Evolutionary conservation across 1,284 basidiomycete species (phyloP), one percentile per base, ranked within the genome.

Genomic region (Pseudozyma pruni): DNA sequence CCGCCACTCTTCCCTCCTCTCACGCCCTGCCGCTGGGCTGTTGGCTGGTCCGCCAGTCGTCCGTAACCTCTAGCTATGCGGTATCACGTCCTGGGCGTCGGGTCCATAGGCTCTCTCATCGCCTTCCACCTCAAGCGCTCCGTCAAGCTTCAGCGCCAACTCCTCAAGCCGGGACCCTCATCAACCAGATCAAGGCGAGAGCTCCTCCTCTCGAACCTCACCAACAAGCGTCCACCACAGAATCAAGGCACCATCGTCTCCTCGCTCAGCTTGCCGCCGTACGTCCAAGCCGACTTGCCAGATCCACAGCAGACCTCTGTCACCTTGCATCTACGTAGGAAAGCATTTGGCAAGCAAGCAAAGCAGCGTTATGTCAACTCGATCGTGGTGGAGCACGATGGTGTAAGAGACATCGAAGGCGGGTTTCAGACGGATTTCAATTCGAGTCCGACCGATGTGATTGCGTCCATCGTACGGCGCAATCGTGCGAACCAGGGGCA

Each of bases 71-170:
- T 47, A 4, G 41, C 25, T 41, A 81, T 81, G 80, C 71, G 77
- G 11, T 78, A 79, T 49, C 80, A 82, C 54, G 69, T 82, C 44
- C 56, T 81, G 4, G 80, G 80, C 41, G 75, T 80, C 8, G 80
- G 80, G 33, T 70, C 76, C 31, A 73, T 81, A 32, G 80, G 80
- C 46, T 70, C 78, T 16, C 68, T 82, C 20, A 57, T 82, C 23
- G 78, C 78, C 17, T 74, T 77, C 45, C 80, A 82, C 41, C 53
- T 80, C 45, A 72, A 67, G 53, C 64, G 75, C 13, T 58, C 74
- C 9, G 37, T 72, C 37, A 60, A 69, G 34, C 56, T 67, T 10
- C 69, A 68, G 29, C 68, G 69, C 7, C 43, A 59, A 34, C 62
- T 59, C n/a, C 45, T 66, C 5, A 38, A 58, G 29, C 51, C 69